Percentiles rank a stretch among this genome's conserved stretches.
phyloP scores from a whole-genome alignment of 768 basidiomycete genomes.

The Xanthoconium stramineum region DNA sequence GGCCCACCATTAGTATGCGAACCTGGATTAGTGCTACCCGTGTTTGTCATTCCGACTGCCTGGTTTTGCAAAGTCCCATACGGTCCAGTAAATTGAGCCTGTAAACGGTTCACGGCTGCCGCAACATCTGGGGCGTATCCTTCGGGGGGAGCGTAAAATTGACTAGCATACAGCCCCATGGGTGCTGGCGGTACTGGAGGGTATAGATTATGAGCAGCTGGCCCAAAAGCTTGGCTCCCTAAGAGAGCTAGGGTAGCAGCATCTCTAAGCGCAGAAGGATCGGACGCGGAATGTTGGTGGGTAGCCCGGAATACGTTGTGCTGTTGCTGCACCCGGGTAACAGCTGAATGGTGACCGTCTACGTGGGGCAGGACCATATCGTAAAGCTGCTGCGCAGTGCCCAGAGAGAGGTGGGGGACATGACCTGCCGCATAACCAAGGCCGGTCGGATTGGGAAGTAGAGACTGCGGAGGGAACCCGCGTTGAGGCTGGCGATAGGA shows the following conservation, averaged over 20 bases:
- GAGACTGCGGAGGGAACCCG: slow-evolving; percentile 52
- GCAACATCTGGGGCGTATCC: slow-evolving; percentile 54
- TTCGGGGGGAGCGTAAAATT: slow-evolving; percentile 65
- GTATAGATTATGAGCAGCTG: slow-evolving; percentile 52
- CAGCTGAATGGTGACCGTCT: slow-evolving; percentile 60
- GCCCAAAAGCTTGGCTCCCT: slow-evolving; percentile 50
- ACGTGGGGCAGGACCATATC: slow-evolving; percentile 64
- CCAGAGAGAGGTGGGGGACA: slow-evolving; percentile 66
- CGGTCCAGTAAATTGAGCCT: slow-evolving; percentile 51
- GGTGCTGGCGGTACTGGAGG: slow-evolving; percentile 42
- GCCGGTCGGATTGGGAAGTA: slow-evolving; percentile 51
- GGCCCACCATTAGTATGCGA: slow-evolving; percentile 55
- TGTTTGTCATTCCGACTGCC: slow-evolving; percentile 41
- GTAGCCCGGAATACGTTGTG: slow-evolving; percentile 68
- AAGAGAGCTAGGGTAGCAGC: slow-evolving; percentile 64
- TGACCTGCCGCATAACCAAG: slow-evolving; percentile 54
- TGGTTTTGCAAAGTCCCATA: slow-evolving; percentile 52
- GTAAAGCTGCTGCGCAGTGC: slow-evolving; percentile 73
- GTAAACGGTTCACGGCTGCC: slow-evolving; percentile 60
- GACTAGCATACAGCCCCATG: slow-evolving; percentile 66
- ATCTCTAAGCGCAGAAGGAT: slow-evolving; percentile 75
- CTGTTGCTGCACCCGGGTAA: slow-evolving; percentile 77
- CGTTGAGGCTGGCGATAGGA: slow-evolving; percentile 65
- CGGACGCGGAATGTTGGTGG: slow-evolving; percentile 82
- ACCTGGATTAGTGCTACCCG: slow-evolving; percentile 28